phyloP scores from a whole-genome alignment of 1,139 yeast genomes.

The Sugiyamaella novakii region DNA sequence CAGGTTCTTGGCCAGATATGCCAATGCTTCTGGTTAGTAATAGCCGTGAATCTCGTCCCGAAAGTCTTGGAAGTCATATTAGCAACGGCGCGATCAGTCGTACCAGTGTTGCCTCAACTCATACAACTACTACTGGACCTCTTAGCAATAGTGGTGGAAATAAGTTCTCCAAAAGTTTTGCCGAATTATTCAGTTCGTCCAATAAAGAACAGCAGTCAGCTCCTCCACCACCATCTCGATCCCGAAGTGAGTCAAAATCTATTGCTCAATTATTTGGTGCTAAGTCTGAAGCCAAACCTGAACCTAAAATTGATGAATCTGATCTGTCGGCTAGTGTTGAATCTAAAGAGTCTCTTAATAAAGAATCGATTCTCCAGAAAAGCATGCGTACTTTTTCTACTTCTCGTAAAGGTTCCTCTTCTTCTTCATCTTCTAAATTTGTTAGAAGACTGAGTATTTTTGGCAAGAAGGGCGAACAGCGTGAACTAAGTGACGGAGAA shows the following conservation, averaged over 20 bases:
- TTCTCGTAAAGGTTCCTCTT: slow-evolving; percentile 21
- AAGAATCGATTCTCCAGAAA: slow-evolving; percentile 36
- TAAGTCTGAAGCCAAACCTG: slow-evolving; percentile 22
- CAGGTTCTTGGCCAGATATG: slow-evolving; percentile 21
- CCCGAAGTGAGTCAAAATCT: slow-evolving; percentile 26
- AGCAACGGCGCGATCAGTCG: slow-evolving; percentile 27
- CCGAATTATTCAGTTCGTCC: slow-evolving; percentile 31
- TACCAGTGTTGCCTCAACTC: slow-evolving; percentile 15
- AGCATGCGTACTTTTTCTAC: slow-evolving; percentile 36
- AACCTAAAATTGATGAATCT: slow-evolving; percentile 23
- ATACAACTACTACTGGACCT: slow-evolving; percentile 9
- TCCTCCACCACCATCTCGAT: slow-evolving; percentile 17
- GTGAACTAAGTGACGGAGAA: slow-evolving; percentile 26
- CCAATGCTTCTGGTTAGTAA: slow-evolving; percentile 24
- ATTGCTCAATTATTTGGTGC: slow-evolving; percentile 36
- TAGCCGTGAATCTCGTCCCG: slow-evolving; percentile 21
- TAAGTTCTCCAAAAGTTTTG: slow-evolving; percentile 34
- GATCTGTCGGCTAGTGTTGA: slow-evolving; percentile 24
- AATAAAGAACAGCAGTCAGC: slow-evolving; percentile 15
- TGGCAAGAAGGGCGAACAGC: slow-evolving; percentile 33
- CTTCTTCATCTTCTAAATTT: slow-evolving; percentile 32
- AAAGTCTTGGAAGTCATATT: slow-evolving; percentile 19
- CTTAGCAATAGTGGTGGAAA: slow-evolving; percentile 16
- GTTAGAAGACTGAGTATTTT: slow-evolving; percentile 39
- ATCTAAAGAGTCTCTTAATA: slow-evolving; percentile 25